Evolutionary conservation across 2,329 filamentous ascomycete species (phyloP).

Genomic region (Fusarium xyrophilum): DNA sequence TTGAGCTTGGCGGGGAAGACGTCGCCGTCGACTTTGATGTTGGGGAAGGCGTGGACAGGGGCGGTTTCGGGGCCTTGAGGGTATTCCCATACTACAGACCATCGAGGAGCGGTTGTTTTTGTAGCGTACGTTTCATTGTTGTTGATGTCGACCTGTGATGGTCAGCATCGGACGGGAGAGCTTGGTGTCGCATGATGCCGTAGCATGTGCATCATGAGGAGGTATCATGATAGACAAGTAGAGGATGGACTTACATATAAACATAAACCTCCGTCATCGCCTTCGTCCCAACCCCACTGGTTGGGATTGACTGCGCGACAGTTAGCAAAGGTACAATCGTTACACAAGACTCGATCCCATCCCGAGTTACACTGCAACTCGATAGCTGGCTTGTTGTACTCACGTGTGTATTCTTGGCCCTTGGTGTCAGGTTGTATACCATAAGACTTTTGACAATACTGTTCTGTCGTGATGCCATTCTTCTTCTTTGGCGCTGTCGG

Average conservation of each 20-base stretch:
- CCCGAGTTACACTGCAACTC: not conserved
- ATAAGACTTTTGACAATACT: slow-evolving; percentile 36
- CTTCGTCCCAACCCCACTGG: slow-evolving; percentile 57
- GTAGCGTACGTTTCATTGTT: slow-evolving; percentile 60
- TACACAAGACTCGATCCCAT: not conserved
- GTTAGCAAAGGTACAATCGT: slow-evolving; percentile 16
- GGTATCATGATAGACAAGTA: not conserved
- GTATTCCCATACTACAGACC: slow-evolving; percentile 62
- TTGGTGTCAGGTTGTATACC: slow-evolving; percentile 55
- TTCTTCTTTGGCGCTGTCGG: slow-evolving; percentile 35
- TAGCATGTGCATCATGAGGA: not conserved
- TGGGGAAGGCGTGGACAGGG: slow-evolving; percentile 63
- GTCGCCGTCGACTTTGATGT: slow-evolving; percentile 55
- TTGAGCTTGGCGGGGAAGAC: slow-evolving; percentile 53
- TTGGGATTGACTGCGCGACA: slow-evolving; percentile 60
- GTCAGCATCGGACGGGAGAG: not conserved
- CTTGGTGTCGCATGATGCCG: not conserved
- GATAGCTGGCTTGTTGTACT: slow-evolving; percentile 33
- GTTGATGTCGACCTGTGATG: slow-evolving; percentile 53
- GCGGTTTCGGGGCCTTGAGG: slow-evolving; percentile 49
- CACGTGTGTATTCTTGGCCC: slow-evolving; percentile 56
- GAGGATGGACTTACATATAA: slow-evolving; percentile 56
- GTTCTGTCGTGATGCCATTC: slow-evolving; percentile 26
- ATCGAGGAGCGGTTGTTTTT: slow-evolving; percentile 54
- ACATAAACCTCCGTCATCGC: slow-evolving; percentile 53